Base-by-base conservation (phyloP, 202 grass and related monocot genomes). In the Hordeum pubiflorum region DNA sequence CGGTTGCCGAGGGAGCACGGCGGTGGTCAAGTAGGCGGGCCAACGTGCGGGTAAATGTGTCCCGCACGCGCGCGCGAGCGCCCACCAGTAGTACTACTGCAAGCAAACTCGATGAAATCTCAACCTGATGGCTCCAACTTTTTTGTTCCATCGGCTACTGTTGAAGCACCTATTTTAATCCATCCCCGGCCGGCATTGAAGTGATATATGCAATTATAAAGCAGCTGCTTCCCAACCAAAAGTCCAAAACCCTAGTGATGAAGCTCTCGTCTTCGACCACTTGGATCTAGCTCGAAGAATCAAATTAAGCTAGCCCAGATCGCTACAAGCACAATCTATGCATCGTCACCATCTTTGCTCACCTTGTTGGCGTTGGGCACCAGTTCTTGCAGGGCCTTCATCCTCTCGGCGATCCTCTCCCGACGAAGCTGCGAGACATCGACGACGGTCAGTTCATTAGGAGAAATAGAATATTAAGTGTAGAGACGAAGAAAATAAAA, bases 311-410 rank as follows among this genome's bases (percentile, higher is more conserved):
- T 65, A 8, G 15, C 62, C 36, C 2, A 2, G 27, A 29, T 31
- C 32, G 29, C 37, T 61, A 10, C 21, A 17, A 54, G 15, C 27
- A 26, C 3, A 56, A 38, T 69, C 13, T 44, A 24, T 1, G 12
- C 3, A 14, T 46, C 43, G 43, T 7, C 2, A 5, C 9, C 0
- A 20, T 68, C 0, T 34, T 15, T 58, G 17, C 46, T 77, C 57
- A 94, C 91, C 91, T 94, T 94, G 75, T 91, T 94, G 77, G 91
- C 86, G 83, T 91, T 94, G n/a, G 88, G 83, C 43, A 91, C 91
- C 76, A 94, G 67, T 55, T 94, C 91, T 48, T 94, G 91, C 6
- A 94, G 74, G 4, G 86, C 88, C 72, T 89, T 93, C 91, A 93
- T 93, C 78, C 91, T 76, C 86, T 93, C 91, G 12, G 91, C 91